Evolutionary conservation across 1,284 basidiomycete species (phyloP).

Genomic region (Ustilago curta): DNA sequence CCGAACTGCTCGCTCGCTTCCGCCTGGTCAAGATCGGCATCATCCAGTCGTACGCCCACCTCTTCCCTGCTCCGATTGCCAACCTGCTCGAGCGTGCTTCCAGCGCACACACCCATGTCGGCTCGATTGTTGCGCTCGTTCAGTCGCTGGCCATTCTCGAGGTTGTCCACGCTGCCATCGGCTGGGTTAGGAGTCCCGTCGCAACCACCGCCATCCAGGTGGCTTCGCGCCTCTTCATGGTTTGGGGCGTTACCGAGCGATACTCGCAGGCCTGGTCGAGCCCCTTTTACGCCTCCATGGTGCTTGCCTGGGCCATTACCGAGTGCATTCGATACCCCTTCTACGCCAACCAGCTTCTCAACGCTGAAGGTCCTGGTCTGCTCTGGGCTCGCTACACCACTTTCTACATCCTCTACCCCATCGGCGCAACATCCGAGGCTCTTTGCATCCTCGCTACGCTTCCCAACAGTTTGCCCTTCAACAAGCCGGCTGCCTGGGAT

Average conservation of each 20-base stretch:
- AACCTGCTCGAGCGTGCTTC: constrained; percentile 52
- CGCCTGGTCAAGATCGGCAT: constrained; percentile 51
- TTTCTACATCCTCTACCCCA: constrained; percentile 91
- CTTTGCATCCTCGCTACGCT: constrained; percentile 84
- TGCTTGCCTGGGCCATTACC: constrained; percentile 91
- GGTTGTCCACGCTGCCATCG: constrained; percentile 79
- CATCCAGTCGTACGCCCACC: constrained; percentile 44
- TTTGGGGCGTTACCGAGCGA: constrained; percentile 76
- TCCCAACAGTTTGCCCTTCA: constrained; percentile 70
- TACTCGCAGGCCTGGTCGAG: constrained; percentile 71
- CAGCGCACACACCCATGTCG: constrained; percentile 53
- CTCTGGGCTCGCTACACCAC: constrained; percentile 78
- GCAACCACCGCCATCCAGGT: constrained; percentile 88
- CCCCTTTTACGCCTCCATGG: constrained; percentile 89
- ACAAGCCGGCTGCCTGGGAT: constrained; percentile 46
- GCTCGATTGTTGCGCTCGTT: constrained; percentile 54
- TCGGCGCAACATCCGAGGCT: constrained; percentile 91
- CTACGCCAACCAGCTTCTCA: constrained; percentile 79
- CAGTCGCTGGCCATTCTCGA: constrained; percentile 63
- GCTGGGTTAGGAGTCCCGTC: constrained; percentile 87
- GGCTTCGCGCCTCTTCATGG: constrained; percentile 82
- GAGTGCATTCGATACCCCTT: constrained; percentile 93
- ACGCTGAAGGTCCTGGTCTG: constrained; percentile 47
- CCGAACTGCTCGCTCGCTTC: constrained; percentile 45
- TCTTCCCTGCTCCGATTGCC: constrained; percentile 45